Evolutionary conservation across 2,329 filamentous ascomycete species (phyloP), one percentile per base, ranked within the genome.

Genomic region (Cytospora piceicola): DNA sequence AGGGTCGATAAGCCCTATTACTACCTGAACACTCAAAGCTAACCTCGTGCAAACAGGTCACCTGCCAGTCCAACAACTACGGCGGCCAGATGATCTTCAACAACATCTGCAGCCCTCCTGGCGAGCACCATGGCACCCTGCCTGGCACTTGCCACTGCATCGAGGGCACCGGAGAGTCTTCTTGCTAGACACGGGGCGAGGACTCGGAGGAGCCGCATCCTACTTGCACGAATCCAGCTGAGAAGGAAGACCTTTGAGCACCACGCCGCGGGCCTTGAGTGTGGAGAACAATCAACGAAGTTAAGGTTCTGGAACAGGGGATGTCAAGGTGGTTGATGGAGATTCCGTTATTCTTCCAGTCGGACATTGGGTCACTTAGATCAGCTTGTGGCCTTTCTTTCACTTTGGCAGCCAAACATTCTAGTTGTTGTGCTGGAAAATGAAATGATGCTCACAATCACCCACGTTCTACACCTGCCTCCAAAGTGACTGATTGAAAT

Each of bases 21-120:
- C 9, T 4, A n/a, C 9, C 1, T 5, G 11, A 49, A 9, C 22
- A 12, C 46, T 24, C 11, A n/a, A 5, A 49, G n/a, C n/a, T 24
- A 8, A 24, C 9, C 7, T 3, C 27, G 9, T 49, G 9, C 24
- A 3, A 22, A 22, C 46, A 49, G 46, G 46, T 49, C 17, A 49
- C 46, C 46, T 49, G 46, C 46, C 46, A 22, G 46, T n/a, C 8
- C n/a, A 49, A 4, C 8, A 4, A 49, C 9, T 22, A 3, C n/a
- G 46, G 46, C n/a, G 46, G 46, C 46, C 46, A 49, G n/a, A 49
- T 49, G 46, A 24, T 49, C 46, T 49, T 11, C 46, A 49, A 49
- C n/a, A 22, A 49, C 11, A 49, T 14, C 3, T 49, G 46, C n/a
- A 49, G n/a, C 46, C 46, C 46, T 24, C 46, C 46, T 49, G 46